phyloP scores from a whole-genome alignment of 371 early-diverging fungal species.

The Gilbertella persicaria region DNA sequence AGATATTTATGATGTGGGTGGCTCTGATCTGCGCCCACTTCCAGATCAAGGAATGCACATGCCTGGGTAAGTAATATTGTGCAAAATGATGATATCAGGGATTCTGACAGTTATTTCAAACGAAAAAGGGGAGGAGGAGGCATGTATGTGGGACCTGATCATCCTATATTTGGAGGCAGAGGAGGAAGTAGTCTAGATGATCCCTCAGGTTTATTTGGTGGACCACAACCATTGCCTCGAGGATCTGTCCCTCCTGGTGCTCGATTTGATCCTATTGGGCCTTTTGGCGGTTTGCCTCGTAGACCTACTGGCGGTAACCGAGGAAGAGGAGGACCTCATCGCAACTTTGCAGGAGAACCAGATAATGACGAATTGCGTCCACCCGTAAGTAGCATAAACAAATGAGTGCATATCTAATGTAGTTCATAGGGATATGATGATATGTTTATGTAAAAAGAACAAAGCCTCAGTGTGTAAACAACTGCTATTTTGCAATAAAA shows the following conservation, averaged over 20 bases:
- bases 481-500: too few relatives aligned
- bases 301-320: slow-evolving; percentile 49
- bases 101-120: neutral
- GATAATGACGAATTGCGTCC: slow-evolving; percentile 79
- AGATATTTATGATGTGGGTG: slow-evolving; percentile 50
- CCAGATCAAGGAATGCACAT: slow-evolving; percentile 45
- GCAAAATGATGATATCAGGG: neutral
- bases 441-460: slow-evolving; percentile 61
- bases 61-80: slow-evolving; percentile 38
- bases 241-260: slow-evolving; percentile 94
- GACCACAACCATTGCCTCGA: slow-evolving; percentile 57
- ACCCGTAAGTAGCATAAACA: slow-evolving; percentile 53
- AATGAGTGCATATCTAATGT: neutral
- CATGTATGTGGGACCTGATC: slow-evolving; percentile 88
- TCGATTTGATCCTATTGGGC: slow-evolving; percentile 91
- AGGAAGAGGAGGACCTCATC: slow-evolving; percentile 43
- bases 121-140: slow-evolving; percentile 61
- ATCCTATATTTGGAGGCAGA: slow-evolving; percentile 80
- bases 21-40: slow-evolving; percentile 56
- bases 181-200: slow-evolving; percentile 27
- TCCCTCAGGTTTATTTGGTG: slow-evolving; percentile 47
- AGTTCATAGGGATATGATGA: slow-evolving; percentile 56
- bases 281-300: slow-evolving; percentile 63
- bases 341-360: slow-evolving; percentile 66
- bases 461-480: too few relatives aligned